These are phyloP conservation scores for Marasmius oreades DNA, from an alignment of 1,284 basidiomycete species.

Conservation along the genomic window DNA sequence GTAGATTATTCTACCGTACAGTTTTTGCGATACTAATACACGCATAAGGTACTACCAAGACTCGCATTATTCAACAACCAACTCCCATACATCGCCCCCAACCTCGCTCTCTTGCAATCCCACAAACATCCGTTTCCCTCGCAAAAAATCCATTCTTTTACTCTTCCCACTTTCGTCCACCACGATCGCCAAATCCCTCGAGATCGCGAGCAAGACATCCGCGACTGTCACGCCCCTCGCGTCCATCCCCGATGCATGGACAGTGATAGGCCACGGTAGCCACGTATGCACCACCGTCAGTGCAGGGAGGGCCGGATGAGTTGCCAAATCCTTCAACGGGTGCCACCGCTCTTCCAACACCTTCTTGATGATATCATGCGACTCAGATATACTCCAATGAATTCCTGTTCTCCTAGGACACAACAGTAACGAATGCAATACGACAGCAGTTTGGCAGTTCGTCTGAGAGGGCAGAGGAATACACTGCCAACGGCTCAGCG, in stretches of 20 bases:
- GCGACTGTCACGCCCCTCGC: not conserved
- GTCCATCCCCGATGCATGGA: not conserved
- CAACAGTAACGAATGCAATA: not conserved
- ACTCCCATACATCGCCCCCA: not conserved
- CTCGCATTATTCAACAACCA: not conserved
- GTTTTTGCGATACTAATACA: not conserved
- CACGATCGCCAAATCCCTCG: not conserved
- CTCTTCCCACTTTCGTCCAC: not conserved
- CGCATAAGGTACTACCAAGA: not conserved
- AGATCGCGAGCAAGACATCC: not conserved
- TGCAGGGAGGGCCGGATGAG: not conserved
- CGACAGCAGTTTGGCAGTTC: not conserved
- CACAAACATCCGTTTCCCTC: not conserved
- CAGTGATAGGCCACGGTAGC: slow-evolving; percentile 5
- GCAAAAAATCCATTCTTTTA: not conserved
- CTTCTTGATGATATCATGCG: not conserved
- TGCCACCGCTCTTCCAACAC: not conserved
- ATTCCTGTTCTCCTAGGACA: not conserved
- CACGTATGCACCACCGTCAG: not conserved
- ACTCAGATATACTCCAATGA: not conserved
- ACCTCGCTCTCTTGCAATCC: not conserved
- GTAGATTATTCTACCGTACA: not conserved
- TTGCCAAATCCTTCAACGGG: not conserved
- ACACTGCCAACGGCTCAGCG: not conserved
- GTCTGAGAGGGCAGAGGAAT: not conserved